phyloP scores from a whole-genome alignment of 2,329 filamentous ascomycete species.

The Fusarium sp. region DNA sequence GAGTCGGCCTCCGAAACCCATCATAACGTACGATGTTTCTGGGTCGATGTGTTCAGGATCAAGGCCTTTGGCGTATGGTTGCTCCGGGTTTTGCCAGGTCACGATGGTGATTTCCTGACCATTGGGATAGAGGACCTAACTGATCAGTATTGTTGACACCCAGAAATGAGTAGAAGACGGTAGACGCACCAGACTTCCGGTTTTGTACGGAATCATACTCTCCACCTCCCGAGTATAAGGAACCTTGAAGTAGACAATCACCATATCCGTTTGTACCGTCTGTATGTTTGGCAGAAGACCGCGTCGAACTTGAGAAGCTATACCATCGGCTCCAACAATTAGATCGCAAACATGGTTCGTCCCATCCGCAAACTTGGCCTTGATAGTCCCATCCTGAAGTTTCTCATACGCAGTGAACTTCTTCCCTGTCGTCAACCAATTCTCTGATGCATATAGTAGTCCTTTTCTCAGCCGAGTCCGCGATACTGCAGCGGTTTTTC shows the following conservation, averaged over 20 bases:
- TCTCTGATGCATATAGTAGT: neutral
- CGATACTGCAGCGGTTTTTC: neutral
- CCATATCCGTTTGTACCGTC: constrained; percentile 1
- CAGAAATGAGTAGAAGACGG: no score
- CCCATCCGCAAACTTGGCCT: neutral
- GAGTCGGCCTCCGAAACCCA: constrained; percentile 4
- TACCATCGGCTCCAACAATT: neutral
- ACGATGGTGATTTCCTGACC: constrained; percentile 10
- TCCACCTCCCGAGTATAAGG: constrained; percentile 1
- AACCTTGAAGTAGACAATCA: constrained; percentile 8
- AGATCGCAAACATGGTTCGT: neutral
- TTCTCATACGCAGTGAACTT: neutral
- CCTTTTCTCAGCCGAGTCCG: neutral
- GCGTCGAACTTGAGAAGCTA: neutral
- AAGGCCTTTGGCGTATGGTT: constrained; percentile 2
- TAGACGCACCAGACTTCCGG: neutral
- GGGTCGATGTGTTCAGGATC: constrained; percentile 1
- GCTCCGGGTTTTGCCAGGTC: constrained; percentile 8
- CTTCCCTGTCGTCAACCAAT: neutral
- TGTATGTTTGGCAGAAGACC: neutral
- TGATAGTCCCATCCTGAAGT: neutral
- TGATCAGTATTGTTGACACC: neutral
- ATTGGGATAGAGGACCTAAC: neutral
- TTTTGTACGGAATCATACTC: constrained; percentile 9
- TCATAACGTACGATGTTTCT: constrained; percentile 7